Base-by-base conservation (phyloP, 164 flowering plant genomes). In the Houttuynia cordata region DNA sequence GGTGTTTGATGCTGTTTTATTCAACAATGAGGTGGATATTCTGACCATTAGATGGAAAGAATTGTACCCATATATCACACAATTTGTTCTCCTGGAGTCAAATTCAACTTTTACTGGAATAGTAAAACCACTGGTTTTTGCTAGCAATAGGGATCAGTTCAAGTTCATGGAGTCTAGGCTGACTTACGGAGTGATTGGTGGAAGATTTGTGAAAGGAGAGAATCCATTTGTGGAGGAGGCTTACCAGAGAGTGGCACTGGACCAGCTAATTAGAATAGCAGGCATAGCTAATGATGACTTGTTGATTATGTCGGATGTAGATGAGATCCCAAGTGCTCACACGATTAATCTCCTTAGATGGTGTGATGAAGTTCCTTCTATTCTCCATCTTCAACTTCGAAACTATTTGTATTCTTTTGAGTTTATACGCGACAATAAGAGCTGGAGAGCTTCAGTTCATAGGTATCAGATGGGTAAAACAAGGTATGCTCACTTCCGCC, bases 391-490 rank as follows among this genome's bases (percentile, higher is more conserved):
- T 47, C 83, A 77, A 63, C 75, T 91, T 20, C 80, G 71, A 73
- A 87, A 88, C 70, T 91, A 91, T 69, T 68, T 91, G 1, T 91
- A 91, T 57, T 91, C 97, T 5, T 91, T 84, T 66, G 96, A 91
- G 79, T 91, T 87, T 75, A 76, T 76, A 4, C 68, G 84, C 50
- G 97, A 91, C 58, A 68, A 79, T 53, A 81, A 83, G 55, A 88
- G 96, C 68, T 88, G 96, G 96, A 80, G 96, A 66, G 91, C 96
- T 40, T 88, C 96, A 0, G 82, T 87, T n/a, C 97, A 91, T 61
- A 70, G 81, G 56, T 91, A 85, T 66, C 78, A 81, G 66, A 55
- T 74, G 0, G 93, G 89, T 0, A 80, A 81, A 69, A 91, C 97
- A 10, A 75, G 76, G 67, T 91, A 91, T 71, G 93, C 89, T 4